Percentiles rank a stretch among this genome's conserved stretches.
phyloP scores from a whole-genome alignment of 139 green algal species.

The Dunaliella primolecta region DNA sequence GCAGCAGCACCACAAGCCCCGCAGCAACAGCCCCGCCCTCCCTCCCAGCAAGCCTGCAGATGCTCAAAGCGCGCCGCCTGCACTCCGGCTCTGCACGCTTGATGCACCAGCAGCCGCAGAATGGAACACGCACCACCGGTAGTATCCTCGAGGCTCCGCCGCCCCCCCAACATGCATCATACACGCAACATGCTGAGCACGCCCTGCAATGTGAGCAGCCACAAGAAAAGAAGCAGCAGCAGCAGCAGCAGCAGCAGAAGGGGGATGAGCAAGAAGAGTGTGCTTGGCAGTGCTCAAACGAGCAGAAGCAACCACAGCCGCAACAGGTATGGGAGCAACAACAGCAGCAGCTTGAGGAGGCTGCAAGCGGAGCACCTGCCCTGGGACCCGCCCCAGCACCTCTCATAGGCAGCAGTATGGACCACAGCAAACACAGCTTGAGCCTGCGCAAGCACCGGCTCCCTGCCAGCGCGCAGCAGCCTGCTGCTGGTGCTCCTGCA shows the following conservation, averaged over 20 bases:
- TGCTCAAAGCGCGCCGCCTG: neutral
- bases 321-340: too few species aligned
- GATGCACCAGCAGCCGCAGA: neutral
- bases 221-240: neutral
- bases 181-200: neutral
- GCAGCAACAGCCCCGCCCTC: neutral
- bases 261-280: neutral
- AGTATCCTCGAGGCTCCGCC: neutral
- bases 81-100: constrained; percentile 1
- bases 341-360: neutral
- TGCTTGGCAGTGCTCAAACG: neutral
- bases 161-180: neutral
- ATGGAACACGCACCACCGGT: neutral
- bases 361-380: neutral
- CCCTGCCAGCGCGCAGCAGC: neutral
- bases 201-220: neutral
- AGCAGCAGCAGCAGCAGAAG: neutral
- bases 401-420: neutral
- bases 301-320: constrained; percentile 13
- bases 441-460: neutral
- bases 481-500: neutral
- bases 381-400: too few species aligned
- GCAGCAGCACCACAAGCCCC: neutral
- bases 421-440: neutral
- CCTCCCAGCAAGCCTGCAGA: neutral